phyloP scores from a whole-genome alignment of 192 early-diverging fungal genomes.

The Cladochytrium replicatum region DNA sequence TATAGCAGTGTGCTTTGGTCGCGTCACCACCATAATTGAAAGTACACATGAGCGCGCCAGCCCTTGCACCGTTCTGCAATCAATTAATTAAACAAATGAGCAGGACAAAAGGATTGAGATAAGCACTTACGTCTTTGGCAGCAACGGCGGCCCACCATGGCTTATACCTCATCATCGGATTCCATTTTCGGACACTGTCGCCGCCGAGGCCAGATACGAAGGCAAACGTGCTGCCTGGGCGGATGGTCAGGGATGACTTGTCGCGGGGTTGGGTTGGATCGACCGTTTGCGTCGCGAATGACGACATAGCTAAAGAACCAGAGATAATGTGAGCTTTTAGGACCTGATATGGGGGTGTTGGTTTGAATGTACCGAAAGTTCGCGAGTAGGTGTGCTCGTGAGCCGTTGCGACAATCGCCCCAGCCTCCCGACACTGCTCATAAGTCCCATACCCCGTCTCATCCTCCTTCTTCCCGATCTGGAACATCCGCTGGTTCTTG shows the following conservation, averaged over 20 bases:
- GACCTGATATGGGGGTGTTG: slow-evolving; percentile 17
- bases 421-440: slow-evolving; percentile 16
- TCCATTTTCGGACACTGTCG: slow-evolving; percentile 20
- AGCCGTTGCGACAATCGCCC: slow-evolving; percentile 22
- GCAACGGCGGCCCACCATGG: slow-evolving; percentile 29
- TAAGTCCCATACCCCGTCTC: slow-evolving; percentile 31
- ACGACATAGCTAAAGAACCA: too few species aligned
- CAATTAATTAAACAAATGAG: too few species aligned
- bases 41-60: slow-evolving; percentile 26
- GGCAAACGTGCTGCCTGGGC: too few species aligned
- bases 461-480: slow-evolving; percentile 25
- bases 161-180: slow-evolving; percentile 10
- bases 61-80: slow-evolving; percentile 18
- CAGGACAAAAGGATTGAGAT: too few species aligned
- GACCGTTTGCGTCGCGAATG: too few species aligned
- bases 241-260: slow-evolving; percentile 15
- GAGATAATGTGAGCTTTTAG: slow-evolving; percentile 11
- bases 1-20: slow-evolving; percentile 13
- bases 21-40: slow-evolving; percentile 13
- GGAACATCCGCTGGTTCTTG: slow-evolving; percentile 30
- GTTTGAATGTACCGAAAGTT: too few species aligned
- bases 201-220: slow-evolving; percentile 32
- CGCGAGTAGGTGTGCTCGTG: slow-evolving; percentile 32
- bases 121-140: slow-evolving; percentile 16
- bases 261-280: slow-evolving; percentile 4